These are phyloP conservation scores for Nannochloropsis granulata DNA, from an alignment of 108 stramenopile species.

Conservation along the genomic window DNA sequence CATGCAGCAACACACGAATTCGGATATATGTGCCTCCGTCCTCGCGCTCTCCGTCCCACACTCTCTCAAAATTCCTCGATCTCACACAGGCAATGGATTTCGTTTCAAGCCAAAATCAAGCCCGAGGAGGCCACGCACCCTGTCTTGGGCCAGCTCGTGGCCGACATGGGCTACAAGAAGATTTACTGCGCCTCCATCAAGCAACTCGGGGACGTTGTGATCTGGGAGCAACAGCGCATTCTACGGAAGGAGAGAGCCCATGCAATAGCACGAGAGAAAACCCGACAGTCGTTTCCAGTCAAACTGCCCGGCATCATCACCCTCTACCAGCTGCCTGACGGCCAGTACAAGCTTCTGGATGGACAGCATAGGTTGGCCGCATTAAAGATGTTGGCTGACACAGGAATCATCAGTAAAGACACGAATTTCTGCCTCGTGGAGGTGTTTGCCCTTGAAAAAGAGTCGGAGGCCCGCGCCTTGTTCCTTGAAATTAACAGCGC, in stretches of 20 bases:
- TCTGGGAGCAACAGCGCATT: neutral
- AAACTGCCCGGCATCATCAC: neutral
- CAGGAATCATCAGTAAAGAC: neutral
- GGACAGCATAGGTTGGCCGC: neutral
- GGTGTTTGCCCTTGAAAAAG: neutral
- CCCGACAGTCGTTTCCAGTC: neutral
- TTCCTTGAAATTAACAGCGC: neutral
- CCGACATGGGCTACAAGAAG: conserved; percentile 6
- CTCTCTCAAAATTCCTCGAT: too few relatives aligned
- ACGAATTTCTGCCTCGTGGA: neutral
- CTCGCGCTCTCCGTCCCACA: too few relatives aligned
- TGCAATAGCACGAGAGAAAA: neutral
- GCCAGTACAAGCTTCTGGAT: neutral
- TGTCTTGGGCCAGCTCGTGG: conserved; percentile 8
- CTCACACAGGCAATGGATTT: neutral
- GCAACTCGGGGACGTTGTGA: neutral
- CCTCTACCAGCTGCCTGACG: neutral
- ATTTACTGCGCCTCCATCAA: conserved; percentile 1
- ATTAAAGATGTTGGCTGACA: neutral
- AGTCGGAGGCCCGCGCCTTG: neutral
- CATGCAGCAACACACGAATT: too few relatives aligned
- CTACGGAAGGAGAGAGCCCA: neutral
- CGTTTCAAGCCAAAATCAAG: neutral
- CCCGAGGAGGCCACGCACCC: neutral
- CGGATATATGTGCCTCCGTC: too few relatives aligned